Base-by-base conservation (phyloP, 2,329 filamentous ascomycete genomes). In the Xylariomycetidae sp. region DNA sequence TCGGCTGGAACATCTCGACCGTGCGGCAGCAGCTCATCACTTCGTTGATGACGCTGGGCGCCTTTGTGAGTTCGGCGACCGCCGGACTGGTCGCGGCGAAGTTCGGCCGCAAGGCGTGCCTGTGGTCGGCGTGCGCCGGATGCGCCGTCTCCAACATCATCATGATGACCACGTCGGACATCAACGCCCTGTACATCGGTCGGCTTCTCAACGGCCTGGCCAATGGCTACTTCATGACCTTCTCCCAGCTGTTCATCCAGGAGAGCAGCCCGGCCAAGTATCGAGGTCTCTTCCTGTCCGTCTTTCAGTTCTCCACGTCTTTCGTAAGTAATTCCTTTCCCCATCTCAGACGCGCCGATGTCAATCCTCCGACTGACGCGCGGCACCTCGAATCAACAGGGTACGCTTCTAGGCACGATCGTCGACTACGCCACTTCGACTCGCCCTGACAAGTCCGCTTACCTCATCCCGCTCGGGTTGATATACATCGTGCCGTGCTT, bases 181-280 rank as follows among this genome's bases (percentile, higher is more conserved):
- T 79, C 23, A 69, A 62, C 12, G 70, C 64, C 1, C 64, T 79
- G 5, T 77, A 79, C 36, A 62, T 65, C 16, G 74, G 70, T 8
- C 66, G 74, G 23, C 53, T 77, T 6, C 49, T 77, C 12, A 72
- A 77, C 35, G 74, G 74, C 3, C 38, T 77, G 5, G 69, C 71
- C 5, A 77, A 77, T 45, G 73, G 72, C 3, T 67, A 74, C 45
- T 69, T 75, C 49, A 73, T 76, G 70, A 75, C 70, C 2, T 76
- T 70, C 39, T 63, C 64, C 1, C 68, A 71, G 36, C 50, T 72
- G 0, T 70, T 69, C 41, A 58, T 74, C 11, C 69, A 72, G 43
- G 62, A 63, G 45, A 48, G 44, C 16, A 62, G 66, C 18, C 69
- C 69, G 2, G 66, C 69, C n/a, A 60, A 63, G 38, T 70, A 67